Evolutionary conservation across 2,329 filamentous ascomycete species (phyloP).

Genomic region (Fusarium nurragi): DNA sequence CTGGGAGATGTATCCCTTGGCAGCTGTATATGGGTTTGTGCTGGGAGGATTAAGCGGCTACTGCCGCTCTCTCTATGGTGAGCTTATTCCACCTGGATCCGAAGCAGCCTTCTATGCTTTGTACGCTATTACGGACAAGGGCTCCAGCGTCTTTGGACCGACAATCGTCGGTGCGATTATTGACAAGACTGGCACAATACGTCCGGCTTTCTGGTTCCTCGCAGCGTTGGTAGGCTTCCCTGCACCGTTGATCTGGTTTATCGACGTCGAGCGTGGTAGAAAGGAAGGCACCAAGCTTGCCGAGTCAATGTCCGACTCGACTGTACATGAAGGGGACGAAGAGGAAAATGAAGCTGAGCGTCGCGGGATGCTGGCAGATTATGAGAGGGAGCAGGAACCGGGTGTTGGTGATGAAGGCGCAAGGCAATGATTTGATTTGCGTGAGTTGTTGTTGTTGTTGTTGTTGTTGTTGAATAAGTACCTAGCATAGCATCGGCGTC

Average conservation of each 20-base stretch:
- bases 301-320: slow-evolving; percentile 65
- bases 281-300: slow-evolving; percentile 73
- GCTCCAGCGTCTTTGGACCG: slow-evolving; percentile 91
- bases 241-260: slow-evolving; percentile 82
- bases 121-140: slow-evolving; percentile 98
- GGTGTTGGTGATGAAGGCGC: slow-evolving; percentile 15
- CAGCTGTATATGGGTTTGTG: slow-evolving; percentile 90
- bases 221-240: slow-evolving; percentile 85
- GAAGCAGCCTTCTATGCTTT: slow-evolving; percentile 97
- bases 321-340: slow-evolving; percentile 41
- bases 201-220: slow-evolving; percentile 92
- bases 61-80: slow-evolving; percentile 90
- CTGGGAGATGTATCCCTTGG: slow-evolving; percentile 96
- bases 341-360: slow-evolving; percentile 37
- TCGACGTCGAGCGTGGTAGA: slow-evolving; percentile 84
- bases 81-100: slow-evolving; percentile 91
- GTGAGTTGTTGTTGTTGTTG: slow-evolving; percentile 4
- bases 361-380: slow-evolving; percentile 45
- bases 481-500: slow-evolving; percentile 44
- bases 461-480: slow-evolving; percentile 1
- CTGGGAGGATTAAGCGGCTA: slow-evolving; percentile 93
- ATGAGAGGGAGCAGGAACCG: slow-evolving; percentile 39
- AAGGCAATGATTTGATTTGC: slow-evolving; percentile 10
- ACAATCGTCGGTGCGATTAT: slow-evolving; percentile 94
- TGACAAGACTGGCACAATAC: slow-evolving; percentile 81